phyloP scores from a whole-genome alignment of 1,139 yeast genomes.

The Yamadazyma membranifaciens region DNA sequence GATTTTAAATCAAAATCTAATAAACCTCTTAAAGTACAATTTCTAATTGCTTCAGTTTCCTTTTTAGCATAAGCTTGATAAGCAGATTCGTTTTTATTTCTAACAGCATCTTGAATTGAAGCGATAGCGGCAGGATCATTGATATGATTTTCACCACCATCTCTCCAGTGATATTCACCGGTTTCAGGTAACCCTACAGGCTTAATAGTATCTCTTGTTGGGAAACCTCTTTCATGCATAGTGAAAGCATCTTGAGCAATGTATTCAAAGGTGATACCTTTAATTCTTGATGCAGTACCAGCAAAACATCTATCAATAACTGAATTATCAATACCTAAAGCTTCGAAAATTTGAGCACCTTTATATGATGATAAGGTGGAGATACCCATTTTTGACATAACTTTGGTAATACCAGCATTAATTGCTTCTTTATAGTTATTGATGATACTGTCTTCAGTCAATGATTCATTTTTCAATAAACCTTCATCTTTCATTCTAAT shows the following conservation, averaged over 20 bases:
- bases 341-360: constrained; percentile 98
- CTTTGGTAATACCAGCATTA: constrained; percentile 90
- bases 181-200: constrained; percentile 85
- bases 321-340: constrained; percentile 91
- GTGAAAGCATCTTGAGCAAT: constrained; percentile 96
- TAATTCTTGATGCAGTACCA: constrained; percentile 96
- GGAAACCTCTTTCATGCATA: constrained; percentile 89
- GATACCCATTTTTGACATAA: constrained; percentile 99
- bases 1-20: constrained; percentile 81
- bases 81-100: constrained; percentile 91
- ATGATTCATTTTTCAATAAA: constrained; percentile 56
- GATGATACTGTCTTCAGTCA: constrained; percentile 60
- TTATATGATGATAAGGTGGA: constrained; percentile 95
- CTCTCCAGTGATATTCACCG: constrained; percentile 98
- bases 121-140: constrained; percentile 96
- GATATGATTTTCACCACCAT: constrained; percentile 94
- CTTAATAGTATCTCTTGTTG: constrained; percentile 67
- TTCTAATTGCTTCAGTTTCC: constrained; percentile 88
- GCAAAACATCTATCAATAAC: constrained; percentile 95
- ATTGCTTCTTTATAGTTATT: constrained; percentile 78
- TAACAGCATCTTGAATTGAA: constrained; percentile 92
- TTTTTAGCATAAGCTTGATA: constrained; percentile 87
- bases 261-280: constrained; percentile 92
- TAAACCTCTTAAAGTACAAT: constrained; percentile 91
- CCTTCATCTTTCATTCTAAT: constrained; percentile 82